These are phyloP conservation scores for Theobroma cacao DNA, from an alignment of 345 rosid genomes.

Conservation along the genomic window DNA sequence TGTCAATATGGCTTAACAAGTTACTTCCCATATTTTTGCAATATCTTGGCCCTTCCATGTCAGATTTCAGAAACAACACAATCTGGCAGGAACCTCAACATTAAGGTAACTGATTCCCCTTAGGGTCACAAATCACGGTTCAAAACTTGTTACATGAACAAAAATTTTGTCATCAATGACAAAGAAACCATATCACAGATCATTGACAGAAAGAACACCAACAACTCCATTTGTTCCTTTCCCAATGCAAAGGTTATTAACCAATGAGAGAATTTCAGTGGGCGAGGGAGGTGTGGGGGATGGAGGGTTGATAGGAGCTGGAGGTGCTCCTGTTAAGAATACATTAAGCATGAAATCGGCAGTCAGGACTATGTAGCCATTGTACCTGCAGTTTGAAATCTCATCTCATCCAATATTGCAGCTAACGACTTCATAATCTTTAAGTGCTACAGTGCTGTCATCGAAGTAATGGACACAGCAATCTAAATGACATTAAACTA, in stretches of 20 bases:
- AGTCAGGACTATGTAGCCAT: background rate
- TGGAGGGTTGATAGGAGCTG: background rate
- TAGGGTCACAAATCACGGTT: background rate
- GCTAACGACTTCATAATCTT: constrained; percentile 3
- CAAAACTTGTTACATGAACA: background rate
- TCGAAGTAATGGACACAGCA: background rate
- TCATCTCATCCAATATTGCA: constrained; percentile 11
- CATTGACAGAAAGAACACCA: background rate
- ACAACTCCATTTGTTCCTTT: background rate
- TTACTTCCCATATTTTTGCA: background rate
- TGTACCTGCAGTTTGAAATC: constrained; percentile 20
- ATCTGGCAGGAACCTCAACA: background rate
- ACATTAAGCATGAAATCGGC: background rate
- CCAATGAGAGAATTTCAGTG: background rate
- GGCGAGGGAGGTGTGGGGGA: background rate
- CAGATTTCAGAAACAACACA: background rate
- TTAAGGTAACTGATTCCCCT: background rate
- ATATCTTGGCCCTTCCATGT: background rate
- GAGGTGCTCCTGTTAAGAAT: background rate
- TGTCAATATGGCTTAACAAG: background rate
- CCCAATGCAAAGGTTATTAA: background rate
- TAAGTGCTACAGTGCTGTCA: background rate
- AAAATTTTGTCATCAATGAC: background rate
- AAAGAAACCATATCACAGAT: background rate
- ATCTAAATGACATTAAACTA: background rate